Conservation (phyloP, 768 basidiomycete species). For the Mycena amicta region DNA sequence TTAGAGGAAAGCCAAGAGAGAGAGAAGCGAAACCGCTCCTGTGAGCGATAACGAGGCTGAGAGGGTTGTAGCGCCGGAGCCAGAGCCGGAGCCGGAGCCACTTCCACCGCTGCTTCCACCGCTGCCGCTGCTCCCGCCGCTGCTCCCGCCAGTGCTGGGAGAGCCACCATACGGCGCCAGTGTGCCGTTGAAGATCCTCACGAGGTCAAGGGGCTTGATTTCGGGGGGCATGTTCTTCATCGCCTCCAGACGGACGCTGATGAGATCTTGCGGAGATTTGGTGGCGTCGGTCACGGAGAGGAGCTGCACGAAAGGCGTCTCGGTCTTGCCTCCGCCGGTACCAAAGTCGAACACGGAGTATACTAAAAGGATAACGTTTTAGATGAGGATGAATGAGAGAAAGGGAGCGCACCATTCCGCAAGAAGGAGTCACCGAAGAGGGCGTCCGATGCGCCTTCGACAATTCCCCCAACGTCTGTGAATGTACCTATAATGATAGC, state of each 20-base stretch:
- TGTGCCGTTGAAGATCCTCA: slow-evolving; percentile 19
- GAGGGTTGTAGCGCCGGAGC: not conserved
- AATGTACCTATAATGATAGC: too few relatives aligned
- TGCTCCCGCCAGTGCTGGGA: not conserved
- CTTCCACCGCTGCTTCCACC: not conserved
- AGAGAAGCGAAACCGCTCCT: not conserved
- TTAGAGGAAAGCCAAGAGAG: not conserved
- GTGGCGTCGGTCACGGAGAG: slow-evolving; percentile 14
- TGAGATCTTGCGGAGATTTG: slow-evolving; percentile 4
- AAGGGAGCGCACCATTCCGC: slow-evolving; percentile 9
- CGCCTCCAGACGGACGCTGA: slow-evolving; percentile 3
- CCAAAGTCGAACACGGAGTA: slow-evolving; percentile 18
- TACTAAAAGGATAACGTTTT: not conserved
- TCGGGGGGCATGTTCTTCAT: slow-evolving; percentile 19
- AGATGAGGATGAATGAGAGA: not conserved
- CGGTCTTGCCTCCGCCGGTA: slow-evolving; percentile 11
- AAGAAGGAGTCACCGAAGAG: slow-evolving; percentile 21
- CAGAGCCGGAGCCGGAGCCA: not conserved
- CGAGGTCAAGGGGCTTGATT: slow-evolving; percentile 10
- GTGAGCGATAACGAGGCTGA: not conserved
- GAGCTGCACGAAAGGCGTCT: slow-evolving; percentile 17
- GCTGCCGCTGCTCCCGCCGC: not conserved
- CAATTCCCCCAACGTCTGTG: slow-evolving; percentile 16
- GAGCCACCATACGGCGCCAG: not conserved
- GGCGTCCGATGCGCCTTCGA: slow-evolving; percentile 6